phyloP scores from a whole-genome alignment of 257 asterid genomes.

The Petunia secreta region DNA sequence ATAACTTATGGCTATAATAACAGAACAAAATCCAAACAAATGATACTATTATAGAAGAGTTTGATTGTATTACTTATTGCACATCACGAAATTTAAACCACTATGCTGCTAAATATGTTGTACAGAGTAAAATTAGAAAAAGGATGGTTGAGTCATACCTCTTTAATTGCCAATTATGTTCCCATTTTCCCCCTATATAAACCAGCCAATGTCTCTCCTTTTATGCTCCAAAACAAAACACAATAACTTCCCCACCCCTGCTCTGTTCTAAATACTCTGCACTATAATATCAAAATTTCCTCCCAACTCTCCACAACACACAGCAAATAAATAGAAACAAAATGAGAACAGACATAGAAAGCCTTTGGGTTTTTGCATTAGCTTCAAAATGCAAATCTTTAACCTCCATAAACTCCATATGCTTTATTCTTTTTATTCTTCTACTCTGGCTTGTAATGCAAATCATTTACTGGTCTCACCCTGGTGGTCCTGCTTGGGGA shows the following conservation, averaged over 20 bases:
- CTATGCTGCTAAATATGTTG: neutral
- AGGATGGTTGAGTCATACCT: neutral
- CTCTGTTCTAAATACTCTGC: neutral
- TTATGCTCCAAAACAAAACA: neutral
- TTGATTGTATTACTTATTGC: neutral
- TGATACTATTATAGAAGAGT: no score
- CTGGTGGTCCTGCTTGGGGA: slow-evolving; percentile 96
- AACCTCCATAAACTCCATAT: slow-evolving; percentile 36
- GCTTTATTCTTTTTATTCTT: slow-evolving; percentile 38
- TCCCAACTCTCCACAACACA: neutral
- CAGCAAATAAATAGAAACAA: neutral
- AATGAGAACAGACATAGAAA: slow-evolving; percentile 50
- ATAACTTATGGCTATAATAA: no score
- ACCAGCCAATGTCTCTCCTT: neutral
- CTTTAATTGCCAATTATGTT: neutral
- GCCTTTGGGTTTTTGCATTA: slow-evolving; percentile 63
- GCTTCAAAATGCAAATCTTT: slow-evolving; percentile 58
- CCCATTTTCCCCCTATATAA: slow-evolving; percentile 9
- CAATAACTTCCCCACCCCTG: slow-evolving; percentile 7
- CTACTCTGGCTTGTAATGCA: slow-evolving; percentile 44
- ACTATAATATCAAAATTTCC: neutral
- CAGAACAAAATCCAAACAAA: no score
- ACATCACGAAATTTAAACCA: neutral
- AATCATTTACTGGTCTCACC: slow-evolving; percentile 68
- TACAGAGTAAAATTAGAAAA: no score